Evolutionary conservation across 176 grass and related monocot genomes (phyloP), one percentile per base, ranked within the genome.

Genomic region (Hordeum marinum): DNA sequence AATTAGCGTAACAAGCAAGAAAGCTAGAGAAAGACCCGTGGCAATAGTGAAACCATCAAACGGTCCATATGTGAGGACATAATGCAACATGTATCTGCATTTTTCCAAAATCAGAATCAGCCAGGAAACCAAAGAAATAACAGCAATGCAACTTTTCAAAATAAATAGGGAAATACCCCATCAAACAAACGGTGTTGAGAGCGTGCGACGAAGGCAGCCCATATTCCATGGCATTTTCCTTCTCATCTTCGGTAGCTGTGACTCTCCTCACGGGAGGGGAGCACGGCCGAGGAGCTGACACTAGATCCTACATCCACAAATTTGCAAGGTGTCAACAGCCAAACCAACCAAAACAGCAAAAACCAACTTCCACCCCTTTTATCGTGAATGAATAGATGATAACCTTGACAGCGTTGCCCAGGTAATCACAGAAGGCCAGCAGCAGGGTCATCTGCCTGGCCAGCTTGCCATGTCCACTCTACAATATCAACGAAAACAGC

Each of bases 211-310:
- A 99, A 76, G 97, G 94, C 20, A 99, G 81, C 26, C 97, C 97
- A 83, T 96, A 99, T 74, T 99, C 97, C 97, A 96, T 94, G 50
- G 94, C 97, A 37, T 99, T 93, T 81, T 96, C 91, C 81, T 99
- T 94, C 85, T 99, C 97, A 76, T 99, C 97, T 75, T 87, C 62
- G 9, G 97, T 96, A 59, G 86, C 84, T 15, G 97, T 94, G 3
- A 99, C 84, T 78, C 92, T 94, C 90, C 97, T 92, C 45, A 99
- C 92, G 23, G 94, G 94, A 84, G 96, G 96, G 72, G 82, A 96
- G 78, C 90, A 94, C 15, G 97, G 97, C n/a, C 97, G 88, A 50
- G 97, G 96, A 76, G 97, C 93, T 13, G 96, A 99, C 29, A 99
- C 79, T 24, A 86, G 5, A 83, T 99, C 96, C 96, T 99, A 42